Evolutionary conservation across 768 basidiomycete genomes (phyloP).

Genomic region (Hericium erinaceus): DNA sequence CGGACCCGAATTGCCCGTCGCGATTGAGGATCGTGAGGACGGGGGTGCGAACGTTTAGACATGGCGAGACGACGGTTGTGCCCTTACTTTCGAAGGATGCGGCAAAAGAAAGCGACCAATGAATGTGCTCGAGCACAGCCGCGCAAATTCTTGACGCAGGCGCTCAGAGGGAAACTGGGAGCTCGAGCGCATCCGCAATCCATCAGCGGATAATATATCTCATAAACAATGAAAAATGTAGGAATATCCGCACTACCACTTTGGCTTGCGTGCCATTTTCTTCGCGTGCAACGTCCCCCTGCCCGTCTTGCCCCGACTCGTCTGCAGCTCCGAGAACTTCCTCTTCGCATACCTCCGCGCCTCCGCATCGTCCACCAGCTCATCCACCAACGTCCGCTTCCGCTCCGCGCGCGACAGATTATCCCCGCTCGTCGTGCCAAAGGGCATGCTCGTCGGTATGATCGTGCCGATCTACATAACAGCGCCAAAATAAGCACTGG

Average conservation of each 20-base stretch:
- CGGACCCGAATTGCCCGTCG: conserved; percentile 57
- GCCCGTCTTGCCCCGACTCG: conserved; percentile 57
- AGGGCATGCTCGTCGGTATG: conserved; percentile 59
- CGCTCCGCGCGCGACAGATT: conserved; percentile 62
- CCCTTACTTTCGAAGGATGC: conserved; percentile 17
- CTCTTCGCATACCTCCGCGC: conserved; percentile 82
- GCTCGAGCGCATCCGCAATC: no score
- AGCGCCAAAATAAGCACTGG: conserved; percentile 6
- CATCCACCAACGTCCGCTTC: conserved; percentile 81
- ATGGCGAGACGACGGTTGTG: conserved; percentile 44
- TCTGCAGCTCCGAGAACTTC: conserved; percentile 77
- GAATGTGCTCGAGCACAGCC: no score
- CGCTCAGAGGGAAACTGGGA: no score
- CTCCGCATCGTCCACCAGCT: conserved; percentile 83
- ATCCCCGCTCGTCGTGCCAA: conserved; percentile 57
- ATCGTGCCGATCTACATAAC: conserved; percentile 66
- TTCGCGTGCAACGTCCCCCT: conserved; percentile 60
- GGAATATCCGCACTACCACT: conserved; percentile 40
- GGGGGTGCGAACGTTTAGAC: conserved; percentile 42
- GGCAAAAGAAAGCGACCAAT: no score
- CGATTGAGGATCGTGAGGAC: conserved; percentile 41
- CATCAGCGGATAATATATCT: no score
- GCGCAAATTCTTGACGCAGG: no score
- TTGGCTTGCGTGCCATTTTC: conserved; percentile 50
- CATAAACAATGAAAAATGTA: background rate